These are phyloP conservation scores for Penicillium macrosclerotiorum DNA, from an alignment of 495 filamentous ascomycete genomes.

Conservation along the genomic window DNA sequence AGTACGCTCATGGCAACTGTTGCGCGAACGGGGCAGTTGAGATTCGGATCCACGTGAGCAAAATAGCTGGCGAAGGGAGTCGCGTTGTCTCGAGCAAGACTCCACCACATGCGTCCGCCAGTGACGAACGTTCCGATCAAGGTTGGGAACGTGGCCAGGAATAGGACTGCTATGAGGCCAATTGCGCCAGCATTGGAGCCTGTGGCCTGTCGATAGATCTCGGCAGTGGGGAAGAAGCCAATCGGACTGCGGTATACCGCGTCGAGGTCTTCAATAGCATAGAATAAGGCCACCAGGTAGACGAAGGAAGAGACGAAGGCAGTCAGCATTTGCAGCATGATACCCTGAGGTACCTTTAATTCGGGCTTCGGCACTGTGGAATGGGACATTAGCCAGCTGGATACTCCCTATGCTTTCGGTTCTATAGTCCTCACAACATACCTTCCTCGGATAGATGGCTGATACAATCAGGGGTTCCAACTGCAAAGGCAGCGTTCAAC, in stretches of 20 bases:
- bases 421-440: not conserved
- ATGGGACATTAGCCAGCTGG: not conserved
- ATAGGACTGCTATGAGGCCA: conserved; percentile 55
- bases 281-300: conserved; percentile 46
- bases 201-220: conserved; percentile 74
- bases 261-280: conserved; percentile 64
- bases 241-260: conserved; percentile 49
- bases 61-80: conserved; percentile 37
- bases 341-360: conserved; percentile 38
- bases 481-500: conserved; percentile 73
- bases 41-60: conserved; percentile 32
- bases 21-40: conserved; percentile 59
- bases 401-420: too few species aligned
- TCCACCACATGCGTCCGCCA: conserved; percentile 72
- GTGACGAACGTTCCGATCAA: conserved; percentile 65
- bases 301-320: conserved; percentile 52
- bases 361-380: conserved; percentile 24
- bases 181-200: conserved; percentile 52
- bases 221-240: conserved; percentile 65
- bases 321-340: conserved; percentile 55
- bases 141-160: conserved; percentile 57
- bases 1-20: conserved; percentile 57
- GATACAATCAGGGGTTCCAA: conserved; percentile 70
- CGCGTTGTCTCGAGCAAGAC: conserved; percentile 67
- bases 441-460: conserved; percentile 74